phyloP scores from a whole-genome alignment of 768 basidiomycete species.

The Sarcodon sp. region DNA sequence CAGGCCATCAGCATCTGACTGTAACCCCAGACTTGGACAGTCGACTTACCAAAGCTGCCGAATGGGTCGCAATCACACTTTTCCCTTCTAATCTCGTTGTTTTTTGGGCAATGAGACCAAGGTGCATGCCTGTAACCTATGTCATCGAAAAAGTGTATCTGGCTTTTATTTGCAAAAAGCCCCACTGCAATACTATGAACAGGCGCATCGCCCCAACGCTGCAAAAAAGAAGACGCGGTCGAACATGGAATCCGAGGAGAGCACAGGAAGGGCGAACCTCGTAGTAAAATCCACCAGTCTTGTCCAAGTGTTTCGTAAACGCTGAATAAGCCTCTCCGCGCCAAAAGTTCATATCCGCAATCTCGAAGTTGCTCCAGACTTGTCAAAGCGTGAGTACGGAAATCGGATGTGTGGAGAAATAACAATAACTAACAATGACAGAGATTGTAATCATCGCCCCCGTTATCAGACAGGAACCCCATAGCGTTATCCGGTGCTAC shows the following conservation, averaged over 20 bases:
- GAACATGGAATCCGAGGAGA: background rate
- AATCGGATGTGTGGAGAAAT: background rate
- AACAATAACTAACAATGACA: slow-evolving; percentile 43
- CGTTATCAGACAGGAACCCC: slow-evolving; percentile 53
- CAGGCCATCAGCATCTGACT: background rate
- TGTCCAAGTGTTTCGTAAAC: slow-evolving; percentile 76
- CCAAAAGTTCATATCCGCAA: slow-evolving; percentile 86
- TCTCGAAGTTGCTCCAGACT: slow-evolving; percentile 67
- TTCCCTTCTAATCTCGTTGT: slow-evolving; percentile 4
- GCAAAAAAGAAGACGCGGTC: background rate
- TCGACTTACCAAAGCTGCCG: background rate
- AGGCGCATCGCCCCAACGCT: slow-evolving; percentile 32
- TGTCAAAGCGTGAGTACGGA: background rate
- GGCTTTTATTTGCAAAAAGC: slow-evolving; percentile 33
- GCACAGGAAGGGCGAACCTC: slow-evolving; percentile 35
- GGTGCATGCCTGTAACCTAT: slow-evolving; percentile 51
- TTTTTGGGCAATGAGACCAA: slow-evolving; percentile 37
- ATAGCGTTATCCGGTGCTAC: slow-evolving; percentile 45
- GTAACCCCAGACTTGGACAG: background rate
- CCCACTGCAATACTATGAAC: slow-evolving; percentile 37
- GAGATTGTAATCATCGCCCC: slow-evolving; percentile 47
- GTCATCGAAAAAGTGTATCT: slow-evolving; percentile 65
- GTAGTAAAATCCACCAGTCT: slow-evolving; percentile 83
- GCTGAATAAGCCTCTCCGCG: slow-evolving; percentile 69
- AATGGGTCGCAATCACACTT: background rate